Evolutionary conservation across 78 protist genomes (phyloP).

Genomic region (Dictyostelium purpureum): DNA sequence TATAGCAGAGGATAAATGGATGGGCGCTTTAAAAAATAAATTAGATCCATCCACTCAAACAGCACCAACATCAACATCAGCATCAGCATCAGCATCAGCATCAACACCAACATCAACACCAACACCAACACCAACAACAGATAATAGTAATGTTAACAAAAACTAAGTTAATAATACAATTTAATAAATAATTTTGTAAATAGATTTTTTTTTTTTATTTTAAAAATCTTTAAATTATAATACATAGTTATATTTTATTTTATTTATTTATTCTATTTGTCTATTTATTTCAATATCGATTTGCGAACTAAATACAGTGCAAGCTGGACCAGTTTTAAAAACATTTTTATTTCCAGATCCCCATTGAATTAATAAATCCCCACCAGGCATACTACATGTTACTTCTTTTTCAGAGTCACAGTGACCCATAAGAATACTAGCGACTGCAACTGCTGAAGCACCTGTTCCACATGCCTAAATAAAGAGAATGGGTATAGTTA

Average conservation of each 20-base stretch:
- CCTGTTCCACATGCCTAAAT: conserved; percentile 88
- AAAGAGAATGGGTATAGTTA: too few relatives aligned
- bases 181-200: neutral
- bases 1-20: conserved; percentile 39
- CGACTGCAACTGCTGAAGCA: conserved; percentile 85
- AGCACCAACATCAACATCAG: neutral
- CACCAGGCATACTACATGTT: conserved; percentile 75
- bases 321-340: conserved; percentile 82
- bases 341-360: neutral
- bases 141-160: neutral
- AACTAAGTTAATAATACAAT: neutral
- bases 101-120: too few relatives aligned
- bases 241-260: too few relatives aligned
- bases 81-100: too few relatives aligned
- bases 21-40: conserved; percentile 19
- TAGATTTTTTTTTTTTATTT: neutral
- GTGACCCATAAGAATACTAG: conserved; percentile 18
- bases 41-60: neutral
- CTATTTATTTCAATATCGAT: neutral
- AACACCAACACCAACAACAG: neutral
- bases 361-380: conserved; percentile 65
- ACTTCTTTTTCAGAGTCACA: neutral
- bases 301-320: conserved; percentile 30
- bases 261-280: too few relatives aligned
- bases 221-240: too few relatives aligned